Evolutionary conservation across 495 filamentous ascomycete genomes (phyloP), one percentile per base, ranked within the genome.

Genomic region (Talaromyces ruber): DNA sequence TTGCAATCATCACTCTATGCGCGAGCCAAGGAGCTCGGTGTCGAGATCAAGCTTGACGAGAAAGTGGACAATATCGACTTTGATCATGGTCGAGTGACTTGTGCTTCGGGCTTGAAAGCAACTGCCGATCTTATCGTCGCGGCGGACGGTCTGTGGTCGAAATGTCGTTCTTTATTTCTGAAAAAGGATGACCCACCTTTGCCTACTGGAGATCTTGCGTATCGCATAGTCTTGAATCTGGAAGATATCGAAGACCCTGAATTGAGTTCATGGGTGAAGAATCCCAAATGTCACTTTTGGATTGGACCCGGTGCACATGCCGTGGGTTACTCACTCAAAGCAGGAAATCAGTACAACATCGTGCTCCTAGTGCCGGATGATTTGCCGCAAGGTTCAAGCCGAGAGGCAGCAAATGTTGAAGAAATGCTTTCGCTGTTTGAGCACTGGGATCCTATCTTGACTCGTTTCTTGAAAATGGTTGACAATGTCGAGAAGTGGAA

Each of bases 321-420:
- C 4, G 87, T 89, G 1, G 83, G 80, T 14, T 90, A 90, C 65
- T 79, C 81, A 2, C 62, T 91, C 3, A 75, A 82, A 6, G 82
- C 80, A 2, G 86, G 87, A 0, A 66, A 79, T 26, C 74, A 87
- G 71, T 85, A 84, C 62, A 91, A 91, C 64, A 81, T 91, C 61
- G 88, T 90, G 0, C 70, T 91, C 2, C 65, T 90, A 12, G 83
- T 86, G 21, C 88, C 88, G 1, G 88, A 92, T 66, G 82, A 87
- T 64, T 73, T 91, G 57, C 86, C 86, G 2, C 70, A 70, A 21
- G 72, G 74, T 18, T 66, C 82, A 4, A 78, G 72, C 14, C 81
- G 74, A 5, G 64, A 75, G 6, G 71, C 78, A 54, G 84, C 81
- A 2, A 77, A 79, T 50, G 65, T 84, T 16, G 78, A 80, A 45